phyloP scores from a whole-genome alignment of 441 rosid genomes.

The Omphalea diandra region DNA sequence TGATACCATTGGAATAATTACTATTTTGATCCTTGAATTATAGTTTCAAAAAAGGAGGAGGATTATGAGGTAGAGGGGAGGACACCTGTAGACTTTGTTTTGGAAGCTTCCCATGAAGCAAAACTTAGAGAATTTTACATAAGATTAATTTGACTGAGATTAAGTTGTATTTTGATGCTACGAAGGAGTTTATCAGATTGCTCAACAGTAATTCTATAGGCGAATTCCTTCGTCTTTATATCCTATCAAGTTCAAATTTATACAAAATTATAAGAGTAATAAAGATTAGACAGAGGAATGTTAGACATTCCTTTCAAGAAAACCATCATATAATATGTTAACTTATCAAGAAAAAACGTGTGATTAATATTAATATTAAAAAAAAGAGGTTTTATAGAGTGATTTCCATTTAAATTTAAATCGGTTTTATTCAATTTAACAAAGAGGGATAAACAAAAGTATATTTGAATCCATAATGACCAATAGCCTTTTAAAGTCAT shows the following conservation, averaged over 20 bases:
- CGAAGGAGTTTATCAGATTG: conserved; percentile 68
- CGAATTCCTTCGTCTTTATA: conserved; percentile 60
- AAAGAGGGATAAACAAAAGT: too few species aligned
- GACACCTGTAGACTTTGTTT: conserved; percentile 20
- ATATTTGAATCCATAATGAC: too few species aligned
- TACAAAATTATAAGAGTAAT: conserved; percentile 70
- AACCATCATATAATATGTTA: too few species aligned
- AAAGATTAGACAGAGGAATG: conserved; percentile 66
- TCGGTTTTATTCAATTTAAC: too few species aligned
- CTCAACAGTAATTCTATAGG: conserved; percentile 59
- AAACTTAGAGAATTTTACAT: conserved; percentile 69
- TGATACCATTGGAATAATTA: background rate
- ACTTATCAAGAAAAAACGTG: too few species aligned
- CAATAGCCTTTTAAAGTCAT: too few species aligned
- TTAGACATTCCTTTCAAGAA: too few species aligned
- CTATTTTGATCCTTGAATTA: conserved; percentile 13
- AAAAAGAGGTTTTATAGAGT: too few species aligned
- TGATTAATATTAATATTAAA: too few species aligned
- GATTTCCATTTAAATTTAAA: too few species aligned
- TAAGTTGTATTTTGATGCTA: conserved; percentile 67
- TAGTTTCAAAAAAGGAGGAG: conserved; percentile 39
- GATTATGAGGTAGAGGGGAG: conserved; percentile 30
- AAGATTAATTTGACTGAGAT: conserved; percentile 65
- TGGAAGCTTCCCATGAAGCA: conserved; percentile 34
- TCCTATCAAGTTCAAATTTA: conserved; percentile 48